Evolutionary conservation across 2,329 filamentous ascomycete genomes (phyloP).

Genomic region (Aureobasidium sp.): DNA sequence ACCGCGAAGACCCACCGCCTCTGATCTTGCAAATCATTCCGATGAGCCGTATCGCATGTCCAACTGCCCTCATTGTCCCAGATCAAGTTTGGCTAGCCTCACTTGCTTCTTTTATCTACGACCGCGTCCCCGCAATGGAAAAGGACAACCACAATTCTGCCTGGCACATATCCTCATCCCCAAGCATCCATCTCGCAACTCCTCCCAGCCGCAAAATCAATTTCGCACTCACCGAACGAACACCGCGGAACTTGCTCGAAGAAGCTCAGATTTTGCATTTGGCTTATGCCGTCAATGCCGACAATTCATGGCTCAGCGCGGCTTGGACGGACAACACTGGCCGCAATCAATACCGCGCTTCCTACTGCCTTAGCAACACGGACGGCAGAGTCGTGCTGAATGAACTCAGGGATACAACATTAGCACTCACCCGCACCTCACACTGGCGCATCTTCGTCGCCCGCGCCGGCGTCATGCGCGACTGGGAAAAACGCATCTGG

Average conservation of each 20-base stretch:
- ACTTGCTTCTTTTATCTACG: conserved; percentile 67
- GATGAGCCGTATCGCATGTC: conserved; percentile 55
- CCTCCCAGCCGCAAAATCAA: conserved; percentile 61
- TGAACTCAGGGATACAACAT: conserved; percentile 64
- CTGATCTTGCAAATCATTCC: conserved; percentile 70
- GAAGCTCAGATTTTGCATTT: conserved; percentile 76
- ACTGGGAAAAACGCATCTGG: conserved; percentile 11
- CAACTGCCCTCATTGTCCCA: conserved; percentile 54
- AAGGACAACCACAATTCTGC: conserved; percentile 15
- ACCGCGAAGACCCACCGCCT: conserved; percentile 34
- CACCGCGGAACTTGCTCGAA: conserved; percentile 62
- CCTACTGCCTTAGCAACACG: conserved; percentile 58
- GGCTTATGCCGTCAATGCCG: conserved; percentile 66
- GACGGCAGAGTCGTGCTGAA: conserved; percentile 9
- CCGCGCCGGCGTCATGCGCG: conserved; percentile 45
- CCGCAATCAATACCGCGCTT: conserved; percentile 60
- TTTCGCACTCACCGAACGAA: conserved; percentile 61
- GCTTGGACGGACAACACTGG: conserved; percentile 76
- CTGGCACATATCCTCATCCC: conserved; percentile 49
- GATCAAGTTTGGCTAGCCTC: conserved; percentile 50
- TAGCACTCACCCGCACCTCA: conserved; percentile 60
- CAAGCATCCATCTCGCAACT: conserved; percentile 65
- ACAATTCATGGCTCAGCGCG: conserved; percentile 68
- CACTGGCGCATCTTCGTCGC: conserved; percentile 71
- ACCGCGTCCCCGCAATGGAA: conserved; percentile 50